Base-by-base conservation (phyloP, 768 basidiomycete genomes). In the Butyriboletus loyo region DNA sequence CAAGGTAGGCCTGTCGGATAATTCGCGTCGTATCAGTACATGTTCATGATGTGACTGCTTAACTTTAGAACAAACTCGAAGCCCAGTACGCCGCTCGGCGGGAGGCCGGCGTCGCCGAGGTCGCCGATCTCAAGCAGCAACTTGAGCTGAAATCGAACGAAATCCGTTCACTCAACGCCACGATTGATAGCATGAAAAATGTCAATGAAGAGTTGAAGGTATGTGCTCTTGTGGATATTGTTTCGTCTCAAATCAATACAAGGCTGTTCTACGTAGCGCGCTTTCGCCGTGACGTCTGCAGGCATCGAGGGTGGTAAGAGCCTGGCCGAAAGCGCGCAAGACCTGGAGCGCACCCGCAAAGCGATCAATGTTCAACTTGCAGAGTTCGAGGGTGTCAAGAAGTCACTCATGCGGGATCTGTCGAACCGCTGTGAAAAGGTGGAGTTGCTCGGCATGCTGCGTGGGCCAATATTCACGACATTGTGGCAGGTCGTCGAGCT, bases 401-500 rank as follows among this genome's bases (percentile, higher is more conserved):
- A 97, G 77, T 96, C 91, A 43, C 82, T 99, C 56, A 97, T 99
- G 91, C 87, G 93, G 34, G 97, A 99, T 77, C 74, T 99, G 62
- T 96, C 98, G 76, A 98, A 99, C 71, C 94, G 97, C 27, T 99
- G 97, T 70, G 97, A 99, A 79, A 98, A 98, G 86, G 95, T 92
- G 72, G 60, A 36, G 31, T 54, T 45, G 40, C 50, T 55, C 10
- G 42, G 34, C 38, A 17, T 50, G 34, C 27, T 72, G 24, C 42
- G 46, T 53, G 43, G 25, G 22, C 45, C 39, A 44, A 45, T 49
- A 51, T 55, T 59, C 34, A 66, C 31, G 22, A 35, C 30, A 46
- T 58, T 39, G 45, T 57, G 55, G 41, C 56, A 97, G 95, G 97
- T 99, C 37, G 96, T 99, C 47, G 97, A 98, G 73, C 85, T 99